Percentiles rank a stretch among this genome's conserved stretches.
phyloP scores from a whole-genome alignment of 176 grass and related monocot genomes.

The Metroxylon sagu region DNA sequence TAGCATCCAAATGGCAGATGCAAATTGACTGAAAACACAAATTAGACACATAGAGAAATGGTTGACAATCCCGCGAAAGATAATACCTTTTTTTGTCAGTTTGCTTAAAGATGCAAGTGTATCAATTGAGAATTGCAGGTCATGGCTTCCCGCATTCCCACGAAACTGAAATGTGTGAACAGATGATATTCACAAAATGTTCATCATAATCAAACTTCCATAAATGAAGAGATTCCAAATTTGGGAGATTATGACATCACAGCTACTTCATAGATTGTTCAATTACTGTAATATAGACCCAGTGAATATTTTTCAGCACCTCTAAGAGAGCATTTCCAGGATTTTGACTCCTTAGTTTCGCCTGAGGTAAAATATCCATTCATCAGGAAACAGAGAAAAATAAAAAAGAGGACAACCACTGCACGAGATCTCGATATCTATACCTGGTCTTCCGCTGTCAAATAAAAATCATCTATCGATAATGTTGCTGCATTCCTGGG shows the following conservation, averaged over 20 bases:
- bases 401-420: slow-evolving; percentile 4
- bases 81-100: slow-evolving; percentile 83
- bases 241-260: not conserved
- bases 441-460: slow-evolving; percentile 83
- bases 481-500: slow-evolving; percentile 59
- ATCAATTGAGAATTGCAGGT: slow-evolving; percentile 81
- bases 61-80: not conserved
- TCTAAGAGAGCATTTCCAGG: slow-evolving; percentile 77
- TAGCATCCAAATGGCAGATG: too few relatives aligned
- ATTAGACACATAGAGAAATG: not conserved
- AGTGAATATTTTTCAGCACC: slow-evolving; percentile 36
- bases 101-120: slow-evolving; percentile 67
- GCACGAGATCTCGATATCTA: slow-evolving; percentile 16
- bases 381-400: slow-evolving; percentile 4
- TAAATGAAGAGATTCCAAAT: not conserved
- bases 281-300: slow-evolving; percentile 6
- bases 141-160: slow-evolving; percentile 97
- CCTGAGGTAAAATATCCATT: slow-evolving; percentile 36
- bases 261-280: slow-evolving; percentile 10
- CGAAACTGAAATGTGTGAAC: slow-evolving; percentile 56
- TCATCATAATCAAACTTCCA: not conserved
- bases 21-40: not conserved
- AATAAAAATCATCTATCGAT: slow-evolving; percentile 97
- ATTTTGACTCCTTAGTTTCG: slow-evolving; percentile 57
- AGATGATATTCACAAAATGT: slow-evolving; percentile 26